These are phyloP conservation scores for Ophiocordyceps camponoti-leonardi DNA, from an alignment of 2,329 filamentous ascomycete genomes.

Conservation along the genomic window DNA sequence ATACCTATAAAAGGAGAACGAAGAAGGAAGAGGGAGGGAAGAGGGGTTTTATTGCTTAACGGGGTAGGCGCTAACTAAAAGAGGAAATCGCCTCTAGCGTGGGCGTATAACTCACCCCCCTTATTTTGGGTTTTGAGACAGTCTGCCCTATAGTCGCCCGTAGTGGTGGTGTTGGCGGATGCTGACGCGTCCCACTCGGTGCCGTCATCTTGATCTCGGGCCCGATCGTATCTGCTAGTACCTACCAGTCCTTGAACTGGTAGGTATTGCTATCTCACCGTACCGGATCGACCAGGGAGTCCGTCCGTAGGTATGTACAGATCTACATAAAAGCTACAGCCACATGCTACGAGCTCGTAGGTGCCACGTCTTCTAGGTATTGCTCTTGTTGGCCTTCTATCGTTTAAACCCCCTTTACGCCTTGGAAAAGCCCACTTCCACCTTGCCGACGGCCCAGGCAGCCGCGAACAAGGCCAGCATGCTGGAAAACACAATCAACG, in stretches of 20 bases:
- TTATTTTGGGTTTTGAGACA: too few species aligned
- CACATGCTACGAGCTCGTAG: background rate
- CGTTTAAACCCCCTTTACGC: slow-evolving; percentile 13
- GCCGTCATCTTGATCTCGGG: background rate
- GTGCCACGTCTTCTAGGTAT: too few species aligned
- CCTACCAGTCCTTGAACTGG: background rate
- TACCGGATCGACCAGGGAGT: background rate
- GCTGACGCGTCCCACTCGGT: background rate
- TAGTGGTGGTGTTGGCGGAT: too few species aligned
- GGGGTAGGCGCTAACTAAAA: too few species aligned
- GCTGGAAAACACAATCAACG: slow-evolving; percentile 61
- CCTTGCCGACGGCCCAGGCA: slow-evolving; percentile 56
- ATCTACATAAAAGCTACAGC: background rate
- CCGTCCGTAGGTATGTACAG: background rate
- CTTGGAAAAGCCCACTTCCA: slow-evolving; percentile 61
- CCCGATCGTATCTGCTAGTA: too few species aligned
- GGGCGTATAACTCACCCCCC: too few species aligned
- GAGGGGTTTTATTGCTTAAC: too few species aligned
- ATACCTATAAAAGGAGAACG: too few species aligned
- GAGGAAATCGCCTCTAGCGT: too few species aligned
- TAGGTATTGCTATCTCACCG: background rate
- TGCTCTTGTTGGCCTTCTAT: too few species aligned
- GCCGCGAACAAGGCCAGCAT: slow-evolving; percentile 57
- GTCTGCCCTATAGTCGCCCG: too few species aligned
- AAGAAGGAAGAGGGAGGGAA: too few species aligned